Conservation (phyloP, 768 basidiomycete genomes). For the Termitomyces sp. region DNA sequence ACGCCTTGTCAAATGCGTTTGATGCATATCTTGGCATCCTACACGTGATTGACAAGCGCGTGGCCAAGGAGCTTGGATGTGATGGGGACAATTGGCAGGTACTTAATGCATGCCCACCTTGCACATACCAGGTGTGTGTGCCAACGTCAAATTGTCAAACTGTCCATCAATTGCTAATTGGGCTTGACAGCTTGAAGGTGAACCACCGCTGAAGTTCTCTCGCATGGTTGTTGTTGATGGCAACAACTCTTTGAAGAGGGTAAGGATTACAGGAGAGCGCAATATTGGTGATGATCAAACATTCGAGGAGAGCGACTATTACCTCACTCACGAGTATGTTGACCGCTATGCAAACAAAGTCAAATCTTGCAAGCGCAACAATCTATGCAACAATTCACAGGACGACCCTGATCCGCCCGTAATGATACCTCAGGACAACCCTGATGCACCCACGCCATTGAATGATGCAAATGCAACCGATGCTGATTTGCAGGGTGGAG, state of each 20-base stretch:
- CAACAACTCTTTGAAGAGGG: background rate
- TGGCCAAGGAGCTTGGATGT: too few species aligned
- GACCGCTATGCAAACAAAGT: background rate
- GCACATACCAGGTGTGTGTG: too few species aligned
- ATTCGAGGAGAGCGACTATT: too few species aligned
- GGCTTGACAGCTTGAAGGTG: background rate
- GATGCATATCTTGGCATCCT: too few species aligned
- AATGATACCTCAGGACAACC: background rate
- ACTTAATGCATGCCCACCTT: too few species aligned
- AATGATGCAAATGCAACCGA: background rate
- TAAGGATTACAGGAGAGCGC: background rate
- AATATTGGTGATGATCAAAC: background rate
- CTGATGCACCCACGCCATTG: background rate
- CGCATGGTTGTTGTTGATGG: too few species aligned
- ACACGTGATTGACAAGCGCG: too few species aligned
- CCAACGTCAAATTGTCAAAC: too few species aligned
- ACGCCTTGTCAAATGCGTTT: too few species aligned
- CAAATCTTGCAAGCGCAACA: background rate
- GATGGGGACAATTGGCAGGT: too few species aligned
- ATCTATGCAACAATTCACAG: too few species aligned
- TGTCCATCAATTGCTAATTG: background rate
- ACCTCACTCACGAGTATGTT: background rate
- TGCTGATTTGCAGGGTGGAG: background rate
- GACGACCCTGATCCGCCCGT: too few species aligned
- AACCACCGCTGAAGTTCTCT: background rate